A percentile compares a stretch with the other conserved stretches of the same genome.
Conservation (phyloP, 2,329 filamentous ascomycete species). For the Fusarium continuum region DNA sequence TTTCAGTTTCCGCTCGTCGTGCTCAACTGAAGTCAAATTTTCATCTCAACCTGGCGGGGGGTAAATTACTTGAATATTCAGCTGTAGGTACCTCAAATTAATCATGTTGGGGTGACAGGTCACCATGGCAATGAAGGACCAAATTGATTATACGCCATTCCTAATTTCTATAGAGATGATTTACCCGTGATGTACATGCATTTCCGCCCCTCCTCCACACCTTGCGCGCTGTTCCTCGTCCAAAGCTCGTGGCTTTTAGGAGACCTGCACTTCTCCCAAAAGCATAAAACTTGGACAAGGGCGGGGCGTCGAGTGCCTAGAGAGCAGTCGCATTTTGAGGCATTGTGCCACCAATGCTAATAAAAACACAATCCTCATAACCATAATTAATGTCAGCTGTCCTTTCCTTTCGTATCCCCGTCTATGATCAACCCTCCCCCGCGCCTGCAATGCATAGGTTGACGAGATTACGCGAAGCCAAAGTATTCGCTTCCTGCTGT, state of each 20-base stretch:
- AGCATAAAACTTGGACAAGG: constrained; percentile 5
- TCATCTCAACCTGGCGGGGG: too few relatives aligned
- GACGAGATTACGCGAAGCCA: constrained; percentile 79
- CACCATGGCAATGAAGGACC: neutral
- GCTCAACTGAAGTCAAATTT: too few relatives aligned
- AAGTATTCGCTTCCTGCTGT: constrained; percentile 98
- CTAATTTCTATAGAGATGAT: constrained; percentile 17
- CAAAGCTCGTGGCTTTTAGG: constrained; percentile 20
- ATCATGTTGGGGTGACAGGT: too few relatives aligned
- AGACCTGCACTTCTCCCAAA: constrained; percentile 50
- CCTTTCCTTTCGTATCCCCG: constrained; percentile 10
- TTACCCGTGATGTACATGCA: constrained; percentile 31
- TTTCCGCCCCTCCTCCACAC: constrained; percentile 21
- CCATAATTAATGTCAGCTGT: constrained; percentile 13
- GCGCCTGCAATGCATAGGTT: constrained; percentile 33
- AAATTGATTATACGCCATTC: neutral
- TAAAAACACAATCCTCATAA: constrained; percentile 10
- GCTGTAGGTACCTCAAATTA: too few relatives aligned
- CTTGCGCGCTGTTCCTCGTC: constrained; percentile 7
- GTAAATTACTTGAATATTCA: too few relatives aligned
- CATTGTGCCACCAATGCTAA: constrained; percentile 20
- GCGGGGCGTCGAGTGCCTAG: constrained; percentile 4
- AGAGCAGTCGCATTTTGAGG: constrained; percentile 17
- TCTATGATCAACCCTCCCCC: constrained; percentile 29
- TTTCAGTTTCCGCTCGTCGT: neutral